phyloP scores from a whole-genome alignment of 2,329 filamentous ascomycete species.

The Fusarium liriodendri region DNA sequence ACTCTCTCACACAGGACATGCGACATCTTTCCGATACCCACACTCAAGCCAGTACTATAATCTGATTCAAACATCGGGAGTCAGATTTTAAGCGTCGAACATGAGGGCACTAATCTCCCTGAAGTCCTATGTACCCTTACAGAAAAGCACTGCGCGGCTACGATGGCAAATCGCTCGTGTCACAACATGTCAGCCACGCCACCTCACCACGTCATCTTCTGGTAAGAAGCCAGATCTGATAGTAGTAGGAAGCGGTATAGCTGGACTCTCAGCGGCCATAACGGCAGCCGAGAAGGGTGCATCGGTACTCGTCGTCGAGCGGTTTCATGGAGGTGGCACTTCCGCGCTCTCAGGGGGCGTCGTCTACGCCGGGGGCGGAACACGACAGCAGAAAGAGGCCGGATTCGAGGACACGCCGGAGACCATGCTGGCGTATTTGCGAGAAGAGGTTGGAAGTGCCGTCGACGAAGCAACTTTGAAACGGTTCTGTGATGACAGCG shows the following conservation, averaged over 20 bases:
- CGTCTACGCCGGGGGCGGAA: neutral
- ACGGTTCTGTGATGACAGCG: neutral
- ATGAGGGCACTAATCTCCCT: neutral
- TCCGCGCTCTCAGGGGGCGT: neutral
- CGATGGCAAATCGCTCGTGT: neutral
- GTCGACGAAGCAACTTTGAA: neutral
- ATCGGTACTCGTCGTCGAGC: neutral
- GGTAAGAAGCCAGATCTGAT: neutral
- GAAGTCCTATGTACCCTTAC: neutral
- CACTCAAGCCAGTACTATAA: too few relatives aligned
- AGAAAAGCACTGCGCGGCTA: neutral
- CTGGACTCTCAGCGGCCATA: neutral
- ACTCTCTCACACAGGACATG: neutral
- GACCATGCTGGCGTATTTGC: neutral
- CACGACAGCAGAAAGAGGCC: neutral
- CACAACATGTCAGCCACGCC: neutral
- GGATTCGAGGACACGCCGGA: neutral
- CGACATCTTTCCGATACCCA: neutral
- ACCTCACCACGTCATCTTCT: neutral
- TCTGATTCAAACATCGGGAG: too few relatives aligned
- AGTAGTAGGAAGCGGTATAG: neutral
- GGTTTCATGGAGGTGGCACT: neutral
- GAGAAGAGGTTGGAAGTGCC: neutral
- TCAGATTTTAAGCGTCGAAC: fast-evolving
- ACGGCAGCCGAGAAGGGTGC: neutral